phyloP scores from a whole-genome alignment of 2,329 filamentous ascomycete species.

The Venturia nashicola region DNA sequence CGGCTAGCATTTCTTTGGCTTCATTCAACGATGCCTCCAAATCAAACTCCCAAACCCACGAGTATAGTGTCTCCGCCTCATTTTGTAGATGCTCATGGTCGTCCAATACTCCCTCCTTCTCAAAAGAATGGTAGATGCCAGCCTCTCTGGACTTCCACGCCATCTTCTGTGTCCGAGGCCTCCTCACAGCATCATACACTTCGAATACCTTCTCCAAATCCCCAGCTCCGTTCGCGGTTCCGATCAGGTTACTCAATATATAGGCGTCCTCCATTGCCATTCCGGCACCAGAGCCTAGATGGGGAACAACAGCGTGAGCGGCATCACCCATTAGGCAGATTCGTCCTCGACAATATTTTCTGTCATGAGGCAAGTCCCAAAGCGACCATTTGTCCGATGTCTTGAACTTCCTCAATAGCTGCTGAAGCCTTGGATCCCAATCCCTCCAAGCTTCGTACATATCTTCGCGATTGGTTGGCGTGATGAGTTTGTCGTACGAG shows the following conservation, averaged over 20 bases:
- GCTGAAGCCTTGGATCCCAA: slow-evolving; percentile 3
- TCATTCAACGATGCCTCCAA: neutral
- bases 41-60: slow-evolving; percentile 1
- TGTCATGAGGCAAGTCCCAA: slow-evolving; percentile 21
- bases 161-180: slow-evolving; percentile 7
- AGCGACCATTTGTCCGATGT: slow-evolving; percentile 19
- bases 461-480: neutral
- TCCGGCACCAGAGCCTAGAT: slow-evolving; percentile 27
- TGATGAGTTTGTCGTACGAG: neutral
- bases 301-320: slow-evolving; percentile 26
- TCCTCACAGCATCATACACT: slow-evolving; percentile 5
- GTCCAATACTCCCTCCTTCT: neutral
- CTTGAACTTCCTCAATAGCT: slow-evolving; percentile 1
- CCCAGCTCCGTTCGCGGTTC: neutral
- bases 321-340: slow-evolving; percentile 26
- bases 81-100: neutral
- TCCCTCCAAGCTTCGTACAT: slow-evolving; percentile 4
- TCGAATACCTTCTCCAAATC: neutral
- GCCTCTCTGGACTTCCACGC: slow-evolving; percentile 4
- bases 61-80: neutral
- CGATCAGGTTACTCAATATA: slow-evolving; percentile 3
- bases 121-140: neutral
- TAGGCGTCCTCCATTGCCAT: slow-evolving; percentile 26
- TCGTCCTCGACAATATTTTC: slow-evolving; percentile 17
- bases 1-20: neutral